These are phyloP conservation scores for Pezicula radicicola DNA, from an alignment of 2,329 filamentous ascomycete genomes.

Conservation along the genomic window DNA sequence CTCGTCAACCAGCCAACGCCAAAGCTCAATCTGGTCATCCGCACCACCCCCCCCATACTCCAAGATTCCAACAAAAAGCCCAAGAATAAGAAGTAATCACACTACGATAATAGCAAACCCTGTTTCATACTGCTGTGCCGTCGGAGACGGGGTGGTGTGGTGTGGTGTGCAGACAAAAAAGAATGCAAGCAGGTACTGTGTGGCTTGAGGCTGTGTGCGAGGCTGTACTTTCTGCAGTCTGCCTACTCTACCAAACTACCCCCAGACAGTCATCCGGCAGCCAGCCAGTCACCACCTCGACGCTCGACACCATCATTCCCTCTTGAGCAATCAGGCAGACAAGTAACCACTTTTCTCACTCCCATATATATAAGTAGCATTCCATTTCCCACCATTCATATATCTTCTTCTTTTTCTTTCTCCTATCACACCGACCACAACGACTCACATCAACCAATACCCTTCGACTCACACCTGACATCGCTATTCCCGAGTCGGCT, in stretches of 20 bases:
- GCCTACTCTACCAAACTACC: neutral
- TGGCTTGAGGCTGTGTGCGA: no score
- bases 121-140: no score
- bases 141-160: no score
- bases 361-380: conserved; percentile 11
- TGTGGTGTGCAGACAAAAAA: no score
- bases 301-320: neutral
- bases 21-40: no score
- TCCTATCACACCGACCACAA: neutral
- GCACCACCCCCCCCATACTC: no score
- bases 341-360: neutral
- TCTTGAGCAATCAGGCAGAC: conserved; percentile 4
- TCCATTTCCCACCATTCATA: conserved; percentile 13
- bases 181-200: no score
- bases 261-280: neutral
- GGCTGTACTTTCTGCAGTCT: neutral
- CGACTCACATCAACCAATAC: neutral
- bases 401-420: conserved; percentile 2
- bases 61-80: no score
- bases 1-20: no score
- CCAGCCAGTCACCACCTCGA: neutral
- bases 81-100: no score
- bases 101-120: no score
- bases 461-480: neutral
- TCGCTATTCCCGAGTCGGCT: neutral